Evolutionary conservation across 2,329 filamentous ascomycete species (phyloP), one percentile per base, ranked within the genome.

Genomic region (Fusarium nodosum): DNA sequence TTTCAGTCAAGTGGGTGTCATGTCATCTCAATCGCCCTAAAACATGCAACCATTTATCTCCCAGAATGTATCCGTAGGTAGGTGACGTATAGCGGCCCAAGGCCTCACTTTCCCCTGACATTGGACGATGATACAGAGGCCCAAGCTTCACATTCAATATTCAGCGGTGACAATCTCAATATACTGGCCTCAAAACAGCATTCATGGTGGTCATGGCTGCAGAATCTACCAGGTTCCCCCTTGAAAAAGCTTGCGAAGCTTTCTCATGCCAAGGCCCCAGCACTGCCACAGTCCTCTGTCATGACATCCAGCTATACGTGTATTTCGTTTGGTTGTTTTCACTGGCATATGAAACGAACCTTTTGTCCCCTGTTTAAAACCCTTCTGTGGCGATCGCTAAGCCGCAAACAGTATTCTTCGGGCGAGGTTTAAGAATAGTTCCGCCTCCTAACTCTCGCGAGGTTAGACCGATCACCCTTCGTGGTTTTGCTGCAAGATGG

Each of bases 211-310:
- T 26, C 42, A 66, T 47, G 33, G 31, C 28, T 52, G 15, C 28
- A 52, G 20, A 46, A 39, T 34, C 20, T 57, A 20, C 51, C 36
- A n/a, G 48, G 52, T 36, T 52, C 28, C 57, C 61, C 59, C 62
- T 31, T 56, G 47, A 3, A 47, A 46, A 47, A 51, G 66, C 52
- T 70, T 69, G 57, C 66, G 62, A 69, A 70, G 56, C 45, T 41
- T 52, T 48, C 34, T 36, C 46, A 42, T 52, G 66, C 66, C 58
- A 69, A 70, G 66, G 62, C 66, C 46, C 44, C 22, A 61, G 69
- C 69, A 72, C 69, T 70, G 69, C 69, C 69, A 72, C 69, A 22
- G 42, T 51, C 51, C 24, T 50, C 57, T 56, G 48, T 58, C 56
- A 66, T 63, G 62, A 59, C 47, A 50, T 64, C 60, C n/a, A 22